Evolutionary conservation across 257 asterid genomes (phyloP), one percentile per base, ranked within the genome.

Genomic region (Marsdenia floribunda): DNA sequence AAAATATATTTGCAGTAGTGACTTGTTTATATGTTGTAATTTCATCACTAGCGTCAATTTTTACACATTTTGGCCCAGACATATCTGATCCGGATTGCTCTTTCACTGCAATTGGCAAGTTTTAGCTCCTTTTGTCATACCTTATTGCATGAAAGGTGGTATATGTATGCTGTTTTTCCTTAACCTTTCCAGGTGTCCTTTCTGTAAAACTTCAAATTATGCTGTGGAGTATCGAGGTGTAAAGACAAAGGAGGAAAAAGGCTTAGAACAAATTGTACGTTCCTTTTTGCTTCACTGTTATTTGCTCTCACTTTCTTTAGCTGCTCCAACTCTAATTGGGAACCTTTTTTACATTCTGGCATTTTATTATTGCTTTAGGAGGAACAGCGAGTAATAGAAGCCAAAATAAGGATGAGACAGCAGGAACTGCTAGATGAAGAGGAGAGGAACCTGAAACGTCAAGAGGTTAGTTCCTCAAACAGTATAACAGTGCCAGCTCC

Each of bases 171-270:
- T 42, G 76, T 82, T 52, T 33, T 74, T 71, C 77, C 96, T 89
- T 85, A 85, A 88, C 83, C 37, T 19, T 73, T 76, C 73, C 80
- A 95, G 98, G 75, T 95, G 98, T 54, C 99, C 99, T 1, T 95
- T 91, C 82, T 95, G 99, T 81, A 95, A 95, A 89, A 90, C 93
- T 53, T 85, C 87, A 26, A 92, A 87, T 78, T 95, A 92, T 59
- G 99, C 99, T 1, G 98, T 95, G 84, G 99, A 95, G 84, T 92
- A 87, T 83, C 94, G 99, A 60, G 99, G 98, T 53, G 91, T 82
- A 57, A 92, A 90, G 85, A 83, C 98, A 18, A 95, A 88, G 87
- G 98, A 92, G 88, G 96, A 95, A 87, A 95, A 95, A 83, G 93
- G 96, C 83, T 74, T 88, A 83, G 98, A 91, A 82, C 96, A 95